Conservation (phyloP, 257 asterid species). For the Scutellaria baicalensis region DNA sequence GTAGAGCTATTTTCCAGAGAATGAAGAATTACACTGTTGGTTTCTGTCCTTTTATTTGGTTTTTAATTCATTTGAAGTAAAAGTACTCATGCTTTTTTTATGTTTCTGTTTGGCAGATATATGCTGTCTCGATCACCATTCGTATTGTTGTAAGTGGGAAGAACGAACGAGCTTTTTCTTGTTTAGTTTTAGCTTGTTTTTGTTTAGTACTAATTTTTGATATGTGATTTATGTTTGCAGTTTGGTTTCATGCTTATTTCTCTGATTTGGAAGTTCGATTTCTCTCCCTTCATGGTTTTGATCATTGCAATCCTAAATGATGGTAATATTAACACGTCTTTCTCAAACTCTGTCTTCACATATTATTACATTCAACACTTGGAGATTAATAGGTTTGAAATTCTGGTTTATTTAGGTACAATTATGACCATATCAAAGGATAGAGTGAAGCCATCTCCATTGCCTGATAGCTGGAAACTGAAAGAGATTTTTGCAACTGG, state of each 20-base stretch:
- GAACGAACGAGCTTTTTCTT: not conserved
- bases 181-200: not conserved
- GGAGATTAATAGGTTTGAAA: not conserved
- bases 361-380: not conserved
- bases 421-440: slow-evolving; percentile 97
- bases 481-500: slow-evolving; percentile 89
- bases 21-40: slow-evolving; percentile 93
- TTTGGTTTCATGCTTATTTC: slow-evolving; percentile 90
- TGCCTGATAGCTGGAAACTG: slow-evolving; percentile 95
- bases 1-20: slow-evolving; percentile 92
- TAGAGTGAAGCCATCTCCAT: slow-evolving; percentile 90
- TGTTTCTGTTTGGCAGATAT: slow-evolving; percentile 43
- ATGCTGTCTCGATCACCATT: slow-evolving; percentile 94
- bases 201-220: not conserved
- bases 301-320: slow-evolving; percentile 93
- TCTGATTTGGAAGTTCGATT: slow-evolving; percentile 87
- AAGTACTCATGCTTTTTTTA: not conserved
- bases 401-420: slow-evolving; percentile 45
- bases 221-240: slow-evolving; percentile 30
- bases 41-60: not conserved
- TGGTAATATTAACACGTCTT: slow-evolving; percentile 28
- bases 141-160: slow-evolving; percentile 79
- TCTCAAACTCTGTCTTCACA: not conserved
- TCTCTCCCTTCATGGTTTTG: slow-evolving; percentile 92
- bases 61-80: not conserved